Evolutionary conservation across 2,329 filamentous ascomycete genomes (phyloP).

Genomic region (Sordariomycetes sp.): DNA sequence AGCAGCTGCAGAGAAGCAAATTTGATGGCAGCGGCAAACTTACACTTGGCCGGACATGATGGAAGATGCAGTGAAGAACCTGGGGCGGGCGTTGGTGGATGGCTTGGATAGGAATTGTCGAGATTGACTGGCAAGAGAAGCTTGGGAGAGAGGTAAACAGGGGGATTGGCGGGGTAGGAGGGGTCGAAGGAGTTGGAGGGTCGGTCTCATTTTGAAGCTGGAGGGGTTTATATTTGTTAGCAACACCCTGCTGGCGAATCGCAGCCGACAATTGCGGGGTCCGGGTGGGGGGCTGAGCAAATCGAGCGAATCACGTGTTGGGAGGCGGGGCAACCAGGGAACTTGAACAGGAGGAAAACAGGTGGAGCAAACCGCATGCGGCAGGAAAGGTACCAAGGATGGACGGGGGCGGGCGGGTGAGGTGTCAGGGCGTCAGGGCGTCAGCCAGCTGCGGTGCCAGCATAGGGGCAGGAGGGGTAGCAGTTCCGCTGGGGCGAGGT

Average conservation of each 20-base stretch:
- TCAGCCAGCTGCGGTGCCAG: no score
- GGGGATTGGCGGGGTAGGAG: slow-evolving; percentile 34
- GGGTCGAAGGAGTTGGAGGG: slow-evolving; percentile 26
- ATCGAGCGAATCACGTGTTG: slow-evolving; percentile 2
- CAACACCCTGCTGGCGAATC: slow-evolving; percentile 14
- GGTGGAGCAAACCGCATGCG: not conserved
- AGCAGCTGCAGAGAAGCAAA: slow-evolving; percentile 8
- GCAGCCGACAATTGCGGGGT: slow-evolving; percentile 8
- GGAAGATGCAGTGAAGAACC: slow-evolving; percentile 48
- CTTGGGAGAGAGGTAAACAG: slow-evolving; percentile 21
- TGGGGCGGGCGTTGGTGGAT: slow-evolving; percentile 25
- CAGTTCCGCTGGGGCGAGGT: not conserved
- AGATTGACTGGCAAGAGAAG: slow-evolving; percentile 23
- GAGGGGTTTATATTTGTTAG: slow-evolving; percentile 28
- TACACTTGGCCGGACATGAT: slow-evolving; percentile 65
- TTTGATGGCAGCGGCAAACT: slow-evolving; percentile 21
- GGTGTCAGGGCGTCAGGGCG: not conserved
- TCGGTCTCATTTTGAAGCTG: slow-evolving; percentile 33
- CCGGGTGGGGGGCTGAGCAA: slow-evolving; percentile 4
- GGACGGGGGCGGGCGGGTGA: not conserved
- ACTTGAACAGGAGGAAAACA: no score
- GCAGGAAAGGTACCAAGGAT: not conserved
- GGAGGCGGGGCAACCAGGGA: not conserved
- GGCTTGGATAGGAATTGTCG: slow-evolving; percentile 7
- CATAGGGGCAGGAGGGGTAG: not conserved